A percentile compares a stretch with the other conserved stretches of the same genome.
Conservation (phyloP, 495 filamentous ascomycete species). For the Tuber indicum region DNA sequence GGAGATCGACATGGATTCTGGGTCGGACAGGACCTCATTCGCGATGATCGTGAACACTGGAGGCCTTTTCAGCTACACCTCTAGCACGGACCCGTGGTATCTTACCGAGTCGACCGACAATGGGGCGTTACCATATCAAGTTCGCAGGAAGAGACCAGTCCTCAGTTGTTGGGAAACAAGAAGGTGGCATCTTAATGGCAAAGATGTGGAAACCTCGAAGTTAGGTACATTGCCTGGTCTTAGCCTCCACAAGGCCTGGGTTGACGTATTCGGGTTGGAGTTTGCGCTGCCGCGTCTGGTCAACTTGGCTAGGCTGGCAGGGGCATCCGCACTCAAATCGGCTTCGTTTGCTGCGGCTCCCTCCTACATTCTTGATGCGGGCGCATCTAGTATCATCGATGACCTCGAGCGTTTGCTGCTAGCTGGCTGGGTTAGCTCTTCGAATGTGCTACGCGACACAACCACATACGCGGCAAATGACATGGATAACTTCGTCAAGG, state of each 20-base stretch:
- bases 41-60: neutral
- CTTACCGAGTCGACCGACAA: neutral
- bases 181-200: neutral
- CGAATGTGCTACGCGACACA: neutral
- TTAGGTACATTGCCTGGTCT: neutral
- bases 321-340: neutral
- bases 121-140: neutral
- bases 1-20: neutral
- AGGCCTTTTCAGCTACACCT: neutral
- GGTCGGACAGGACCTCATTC: neutral
- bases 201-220: neutral
- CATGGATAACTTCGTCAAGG: neutral
- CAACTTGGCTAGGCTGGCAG: neutral
- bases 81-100: neutral
- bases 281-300: neutral
- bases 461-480: neutral
- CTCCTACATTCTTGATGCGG: neutral
- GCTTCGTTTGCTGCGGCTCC: neutral
- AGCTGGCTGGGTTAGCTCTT: neutral
- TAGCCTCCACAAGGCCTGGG: neutral
- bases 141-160: neutral
- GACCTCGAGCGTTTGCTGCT: neutral
- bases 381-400: neutral
- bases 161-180: neutral
- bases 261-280: neutral